Conservation (phyloP, 345 rosid species). For the Brassica carinata region DNA sequence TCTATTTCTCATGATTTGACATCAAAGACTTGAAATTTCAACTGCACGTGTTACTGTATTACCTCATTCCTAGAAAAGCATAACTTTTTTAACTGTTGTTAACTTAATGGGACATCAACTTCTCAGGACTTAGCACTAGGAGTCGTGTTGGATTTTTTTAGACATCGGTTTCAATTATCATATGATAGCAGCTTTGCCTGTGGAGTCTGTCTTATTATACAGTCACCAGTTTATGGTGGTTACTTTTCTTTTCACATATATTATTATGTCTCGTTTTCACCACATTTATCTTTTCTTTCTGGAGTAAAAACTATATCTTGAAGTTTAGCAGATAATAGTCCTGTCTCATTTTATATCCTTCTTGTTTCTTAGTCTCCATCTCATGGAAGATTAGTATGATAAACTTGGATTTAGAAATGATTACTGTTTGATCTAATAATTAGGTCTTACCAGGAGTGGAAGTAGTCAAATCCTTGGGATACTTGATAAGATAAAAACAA, state of each 20-base stretch:
- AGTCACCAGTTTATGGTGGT: conserved; percentile 26
- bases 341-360: conserved; percentile 3
- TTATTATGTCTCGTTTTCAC: conserved; percentile 16
- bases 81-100: background rate
- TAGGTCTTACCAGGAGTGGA: conserved; percentile 28
- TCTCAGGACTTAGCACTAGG: conserved; percentile 19
- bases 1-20: conserved; percentile 29
- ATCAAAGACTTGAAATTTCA: conserved; percentile 22
- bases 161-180: conserved; percentile 13
- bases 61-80: conserved; percentile 10
- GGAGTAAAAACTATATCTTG: background rate
- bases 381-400: conserved; percentile 25
- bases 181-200: conserved; percentile 28
- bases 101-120: conserved; percentile 36
- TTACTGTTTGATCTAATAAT: conserved; percentile 25
- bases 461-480: conserved; percentile 39
- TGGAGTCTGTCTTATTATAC: conserved; percentile 11
- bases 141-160: conserved; percentile 6
- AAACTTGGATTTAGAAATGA: conserved; percentile 35
- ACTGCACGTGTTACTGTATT: conserved; percentile 25
- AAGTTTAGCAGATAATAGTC: conserved; percentile 15
- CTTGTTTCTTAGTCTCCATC: background rate
- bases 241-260: conserved; percentile 5
- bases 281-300: conserved; percentile 7
- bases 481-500: conserved; percentile 33